phyloP scores from a whole-genome alignment of 2,329 filamentous ascomycete species.

The Penicillium sp. region DNA sequence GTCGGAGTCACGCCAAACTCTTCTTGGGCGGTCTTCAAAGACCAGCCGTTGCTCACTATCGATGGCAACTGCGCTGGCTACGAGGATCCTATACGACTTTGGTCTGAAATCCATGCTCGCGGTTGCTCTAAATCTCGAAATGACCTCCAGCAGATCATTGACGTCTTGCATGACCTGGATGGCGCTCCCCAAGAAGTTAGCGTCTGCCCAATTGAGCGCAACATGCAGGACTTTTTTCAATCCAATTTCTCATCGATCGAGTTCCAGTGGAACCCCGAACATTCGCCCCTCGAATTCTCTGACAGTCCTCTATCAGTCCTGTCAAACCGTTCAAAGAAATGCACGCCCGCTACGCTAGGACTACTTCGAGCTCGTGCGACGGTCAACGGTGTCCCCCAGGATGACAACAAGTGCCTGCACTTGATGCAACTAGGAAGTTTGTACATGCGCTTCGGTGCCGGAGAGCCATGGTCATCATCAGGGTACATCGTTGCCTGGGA shows the following conservation, averaged over 20 bases:
- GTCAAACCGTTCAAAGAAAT: slow-evolving; percentile 15
- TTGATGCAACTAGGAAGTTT: slow-evolving; percentile 43
- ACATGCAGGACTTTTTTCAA: background rate
- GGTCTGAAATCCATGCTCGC: slow-evolving; percentile 29
- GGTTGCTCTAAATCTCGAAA: slow-evolving; percentile 35
- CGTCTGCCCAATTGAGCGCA: background rate
- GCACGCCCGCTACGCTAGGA: slow-evolving; percentile 33
- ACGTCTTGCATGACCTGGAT: slow-evolving; percentile 40
- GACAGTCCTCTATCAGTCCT: slow-evolving; percentile 13
- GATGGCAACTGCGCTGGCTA: slow-evolving; percentile 30
- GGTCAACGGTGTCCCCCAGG: slow-evolving; percentile 24
- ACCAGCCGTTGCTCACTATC: slow-evolving; percentile 27
- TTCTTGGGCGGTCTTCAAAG: slow-evolving; percentile 19
- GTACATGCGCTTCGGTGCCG: slow-evolving; percentile 22
- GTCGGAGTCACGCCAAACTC: slow-evolving; percentile 18
- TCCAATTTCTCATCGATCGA: slow-evolving; percentile 16
- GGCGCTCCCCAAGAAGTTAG: slow-evolving; percentile 22
- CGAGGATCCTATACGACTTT: slow-evolving; percentile 27
- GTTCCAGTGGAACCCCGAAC: slow-evolving; percentile 37
- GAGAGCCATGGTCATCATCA: slow-evolving; percentile 32
- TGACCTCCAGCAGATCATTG: slow-evolving; percentile 30
- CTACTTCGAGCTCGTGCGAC: slow-evolving; percentile 33
- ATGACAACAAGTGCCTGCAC: slow-evolving; percentile 28
- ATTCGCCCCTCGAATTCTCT: slow-evolving; percentile 37
- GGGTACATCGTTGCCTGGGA: slow-evolving; percentile 44